Base-by-base conservation (phyloP, 1,139 yeast genomes). In the Blastobotrys capitulatus region DNA sequence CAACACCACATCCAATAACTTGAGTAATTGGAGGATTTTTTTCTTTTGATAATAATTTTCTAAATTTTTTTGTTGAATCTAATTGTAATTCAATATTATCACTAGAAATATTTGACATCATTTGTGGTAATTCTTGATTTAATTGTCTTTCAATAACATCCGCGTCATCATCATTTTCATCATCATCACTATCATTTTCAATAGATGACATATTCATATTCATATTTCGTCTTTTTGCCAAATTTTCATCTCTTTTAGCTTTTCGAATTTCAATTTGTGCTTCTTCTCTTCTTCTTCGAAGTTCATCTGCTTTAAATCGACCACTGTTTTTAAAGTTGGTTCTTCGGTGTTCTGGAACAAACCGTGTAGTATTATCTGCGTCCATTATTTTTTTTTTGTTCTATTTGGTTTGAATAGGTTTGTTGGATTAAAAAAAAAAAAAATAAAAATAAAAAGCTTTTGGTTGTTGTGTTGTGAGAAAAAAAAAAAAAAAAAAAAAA, bases 1-100 rank as follows among this genome's bases (percentile, higher is more conserved):
- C 94, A 35, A 90, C 97, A 41, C 97, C 97, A 51, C 90, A 78
- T 65, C 87, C 84, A 58, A 94, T 90, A 47, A 94, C 97, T 56
- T 86, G 76, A 68, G 89, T 94, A 62, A 92, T 92, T 48, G 98
- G 98, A n/a, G 98, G 98, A 68, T 89, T 88, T 67, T 85, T 88
- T 70, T 92, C 98, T 66, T 95, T 84, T 47, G 96, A 87, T 61
- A 92, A 76, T 49, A 90, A 83, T 71, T 92, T 96, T 73, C 98
- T 82, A 70, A 92, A 90, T 67, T 86, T 86, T 55, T 89, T 83
- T 37, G 97, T 90, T 45, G 97, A 96, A 47, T 81, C 84, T 61
- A 92, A 75, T 69, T 88, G 96, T 56, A 77, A 78, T 62, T 88
- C 95, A 59, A 87, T 78, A 62, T 86, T 89, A 53, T 77, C 75